Percentiles rank a stretch among this genome's conserved stretches.
Conservation (phyloP, 495 filamentous ascomycete species). For the Pseudotulostoma volvatum region DNA sequence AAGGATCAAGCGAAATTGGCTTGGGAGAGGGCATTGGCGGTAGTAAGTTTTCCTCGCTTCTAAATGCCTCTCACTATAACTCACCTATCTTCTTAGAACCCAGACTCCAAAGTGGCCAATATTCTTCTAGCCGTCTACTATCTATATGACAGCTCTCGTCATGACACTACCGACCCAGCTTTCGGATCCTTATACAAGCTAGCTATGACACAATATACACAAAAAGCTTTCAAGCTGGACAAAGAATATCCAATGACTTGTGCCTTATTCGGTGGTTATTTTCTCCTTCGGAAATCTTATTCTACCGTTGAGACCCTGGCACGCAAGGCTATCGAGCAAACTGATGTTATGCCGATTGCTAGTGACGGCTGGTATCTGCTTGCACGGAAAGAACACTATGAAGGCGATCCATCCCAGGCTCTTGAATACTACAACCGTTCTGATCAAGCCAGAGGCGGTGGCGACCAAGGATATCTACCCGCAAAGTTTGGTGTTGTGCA, state of each 20-base stretch:
- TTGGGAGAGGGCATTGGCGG: slow-evolving; percentile 73
- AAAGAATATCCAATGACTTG: slow-evolving; percentile 84
- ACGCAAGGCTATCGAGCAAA: slow-evolving; percentile 84
- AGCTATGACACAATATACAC: slow-evolving; percentile 85
- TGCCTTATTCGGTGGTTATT: slow-evolving; percentile 75
- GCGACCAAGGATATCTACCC: slow-evolving; percentile 73
- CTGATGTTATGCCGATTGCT: slow-evolving; percentile 86
- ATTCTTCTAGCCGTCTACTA: slow-evolving; percentile 80
- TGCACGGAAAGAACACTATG: slow-evolving; percentile 73
- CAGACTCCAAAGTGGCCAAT: slow-evolving; percentile 79
- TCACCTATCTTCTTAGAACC: slow-evolving; percentile 33
- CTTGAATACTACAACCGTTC: slow-evolving; percentile 71
- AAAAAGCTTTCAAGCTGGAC: slow-evolving; percentile 88
- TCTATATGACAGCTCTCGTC: slow-evolving; percentile 63
- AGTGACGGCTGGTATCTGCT: slow-evolving; percentile 95
- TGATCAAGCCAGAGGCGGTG: slow-evolving; percentile 74
- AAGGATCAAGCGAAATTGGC: slow-evolving; percentile 82
- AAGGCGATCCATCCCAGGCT: slow-evolving; percentile 47
- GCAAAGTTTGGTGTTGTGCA: slow-evolving; percentile 89
- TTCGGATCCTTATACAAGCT: slow-evolving; percentile 75
- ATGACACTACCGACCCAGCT: slow-evolving; percentile 56
- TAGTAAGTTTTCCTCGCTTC: slow-evolving; percentile 26
- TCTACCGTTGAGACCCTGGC: slow-evolving; percentile 68
- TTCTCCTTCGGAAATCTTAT: slow-evolving; percentile 60
- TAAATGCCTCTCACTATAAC: background rate